Conservation (phyloP, 176 grass and related monocot species). For the Bromus sterilis region DNA sequence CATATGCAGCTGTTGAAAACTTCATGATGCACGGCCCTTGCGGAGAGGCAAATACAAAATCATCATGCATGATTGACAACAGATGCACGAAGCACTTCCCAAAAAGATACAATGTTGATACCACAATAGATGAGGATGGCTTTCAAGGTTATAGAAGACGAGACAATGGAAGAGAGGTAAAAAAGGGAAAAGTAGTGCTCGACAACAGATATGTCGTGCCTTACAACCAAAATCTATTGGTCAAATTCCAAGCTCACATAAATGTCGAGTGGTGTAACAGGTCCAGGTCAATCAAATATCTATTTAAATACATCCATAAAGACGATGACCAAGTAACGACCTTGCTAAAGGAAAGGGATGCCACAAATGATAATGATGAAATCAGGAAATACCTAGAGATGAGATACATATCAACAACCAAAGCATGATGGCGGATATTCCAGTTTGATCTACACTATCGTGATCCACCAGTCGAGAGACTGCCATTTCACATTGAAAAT, state of each 20-base stretch:
- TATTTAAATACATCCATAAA: conserved; percentile 25
- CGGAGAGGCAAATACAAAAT: neutral
- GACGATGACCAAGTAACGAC: neutral
- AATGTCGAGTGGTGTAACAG: conserved; percentile 9
- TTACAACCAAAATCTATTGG: neutral
- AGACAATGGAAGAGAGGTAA: neutral
- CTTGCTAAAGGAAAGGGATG: neutral
- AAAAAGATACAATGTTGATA: neutral
- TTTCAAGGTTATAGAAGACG: too few species aligned
- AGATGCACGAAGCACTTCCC: conserved; percentile 3
- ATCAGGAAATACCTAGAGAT: neutral
- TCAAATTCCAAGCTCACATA: conserved; percentile 14
- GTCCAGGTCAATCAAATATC: conserved; percentile 18
- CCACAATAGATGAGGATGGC: neutral
- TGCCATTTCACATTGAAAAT: neutral
- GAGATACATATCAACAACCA: neutral
- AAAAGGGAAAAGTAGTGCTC: neutral
- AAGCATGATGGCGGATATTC: conserved; percentile 5
- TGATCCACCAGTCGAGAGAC: neutral
- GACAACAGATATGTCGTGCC: neutral
- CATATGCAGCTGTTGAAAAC: neutral
- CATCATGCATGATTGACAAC: neutral
- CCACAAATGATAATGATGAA: neutral
- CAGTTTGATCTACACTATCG: conserved; percentile 2
- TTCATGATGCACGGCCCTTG: conserved; percentile 17